Evolutionary conservation across 768 basidiomycete species (phyloP).

Genomic region (Tylopilus subfusipes): DNA sequence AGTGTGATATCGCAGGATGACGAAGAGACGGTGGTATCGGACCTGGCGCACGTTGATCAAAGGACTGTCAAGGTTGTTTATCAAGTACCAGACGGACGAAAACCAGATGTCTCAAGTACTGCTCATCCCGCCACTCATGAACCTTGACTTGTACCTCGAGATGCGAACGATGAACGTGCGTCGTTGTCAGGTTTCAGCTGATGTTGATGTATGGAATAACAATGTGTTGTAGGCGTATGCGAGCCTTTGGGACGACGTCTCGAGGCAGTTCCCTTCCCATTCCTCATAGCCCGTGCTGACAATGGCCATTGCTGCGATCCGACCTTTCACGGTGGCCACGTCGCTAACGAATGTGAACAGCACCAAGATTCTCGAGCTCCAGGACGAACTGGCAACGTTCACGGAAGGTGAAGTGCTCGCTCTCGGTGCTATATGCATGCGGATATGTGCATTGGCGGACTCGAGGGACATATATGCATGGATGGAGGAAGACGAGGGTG

Average conservation of each 20-base stretch:
- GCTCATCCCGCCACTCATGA: constrained; percentile 78
- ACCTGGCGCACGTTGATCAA: constrained; percentile 88
- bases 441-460: constrained; percentile 65
- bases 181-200: constrained; percentile 3
- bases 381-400: constrained; percentile 80
- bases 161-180: constrained; percentile 83
- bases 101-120: constrained; percentile 78
- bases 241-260: constrained; percentile 88
- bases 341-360: constrained; percentile 81
- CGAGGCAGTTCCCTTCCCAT: constrained; percentile 87
- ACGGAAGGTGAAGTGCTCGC: constrained; percentile 79
- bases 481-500: constrained; percentile 89
- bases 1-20: constrained; percentile 59
- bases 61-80: constrained; percentile 78
- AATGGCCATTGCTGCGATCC: constrained; percentile 68
- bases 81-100: constrained; percentile 90
- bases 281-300: constrained; percentile 73
- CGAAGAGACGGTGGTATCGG: constrained; percentile 65
- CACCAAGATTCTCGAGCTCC: constrained; percentile 83
- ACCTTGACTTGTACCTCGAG: constrained; percentile 87
- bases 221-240: constrained; percentile 63
- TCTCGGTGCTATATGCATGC: constrained; percentile 65
- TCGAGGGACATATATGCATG: constrained; percentile 70
- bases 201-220: not conserved
- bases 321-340: constrained; percentile 67